phyloP scores from a whole-genome alignment of 1,284 basidiomycete species.

The Spongiforma sp. region DNA sequence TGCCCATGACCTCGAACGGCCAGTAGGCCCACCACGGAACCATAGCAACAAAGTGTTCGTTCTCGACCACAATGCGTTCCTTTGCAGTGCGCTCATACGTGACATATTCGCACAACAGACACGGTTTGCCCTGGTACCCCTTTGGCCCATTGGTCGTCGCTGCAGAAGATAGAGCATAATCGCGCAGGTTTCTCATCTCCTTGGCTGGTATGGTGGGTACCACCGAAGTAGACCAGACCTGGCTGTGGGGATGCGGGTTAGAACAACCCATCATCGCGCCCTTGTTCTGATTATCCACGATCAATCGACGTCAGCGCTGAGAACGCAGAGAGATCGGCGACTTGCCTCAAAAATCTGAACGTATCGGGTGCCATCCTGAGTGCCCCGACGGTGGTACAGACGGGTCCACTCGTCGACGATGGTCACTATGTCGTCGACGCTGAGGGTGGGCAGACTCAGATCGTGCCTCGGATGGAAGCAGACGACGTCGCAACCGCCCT shows the following conservation, averaged over 20 bases:
- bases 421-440: constrained; percentile 62
- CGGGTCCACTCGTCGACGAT: constrained; percentile 81
- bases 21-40: constrained; percentile 98
- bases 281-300: constrained; percentile 71
- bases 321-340: not conserved
- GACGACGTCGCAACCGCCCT: constrained; percentile 90
- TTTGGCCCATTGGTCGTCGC: constrained; percentile 53
- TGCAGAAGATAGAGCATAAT: constrained; percentile 52
- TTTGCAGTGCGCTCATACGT: constrained; percentile 66
- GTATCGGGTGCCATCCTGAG: constrained; percentile 72
- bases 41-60: constrained; percentile 84
- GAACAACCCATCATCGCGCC: constrained; percentile 97
- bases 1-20: constrained; percentile 90
- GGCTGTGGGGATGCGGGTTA: constrained; percentile 96
- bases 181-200: constrained; percentile 64
- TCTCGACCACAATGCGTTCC: constrained; percentile 75
- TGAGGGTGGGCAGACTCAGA: constrained; percentile 84
- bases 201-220: constrained; percentile 75
- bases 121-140: constrained; percentile 66
- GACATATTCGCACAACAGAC: constrained; percentile 87
- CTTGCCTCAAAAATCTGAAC: constrained; percentile 89
- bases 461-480: constrained; percentile 92
- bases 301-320: not conserved
- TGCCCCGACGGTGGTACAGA: constrained; percentile 69
- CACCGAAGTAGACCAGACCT: constrained; percentile 85